These are phyloP conservation scores for Edaphochlamys debaryana DNA, from an alignment of 139 green algal genomes.

Conservation along the genomic window DNA sequence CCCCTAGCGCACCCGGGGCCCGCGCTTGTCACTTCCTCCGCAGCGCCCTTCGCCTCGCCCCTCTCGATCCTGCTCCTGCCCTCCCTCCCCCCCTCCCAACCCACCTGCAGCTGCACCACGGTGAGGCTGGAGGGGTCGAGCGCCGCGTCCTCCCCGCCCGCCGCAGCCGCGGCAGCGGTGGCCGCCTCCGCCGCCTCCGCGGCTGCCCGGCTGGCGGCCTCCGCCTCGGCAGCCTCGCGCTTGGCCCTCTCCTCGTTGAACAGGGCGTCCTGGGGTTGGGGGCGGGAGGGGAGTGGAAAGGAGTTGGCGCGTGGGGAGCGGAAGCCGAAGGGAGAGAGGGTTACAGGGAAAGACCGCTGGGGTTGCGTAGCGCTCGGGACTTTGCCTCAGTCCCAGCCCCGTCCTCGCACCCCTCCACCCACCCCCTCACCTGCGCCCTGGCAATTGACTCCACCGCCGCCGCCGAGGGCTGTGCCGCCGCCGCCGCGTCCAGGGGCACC, in stretches of 20 bases:
- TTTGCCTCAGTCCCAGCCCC: too few species aligned
- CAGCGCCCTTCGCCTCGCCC: too few species aligned
- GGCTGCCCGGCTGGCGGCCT: slow-evolving; percentile 1
- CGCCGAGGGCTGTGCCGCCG: slow-evolving; percentile 39
- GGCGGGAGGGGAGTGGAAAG: background rate
- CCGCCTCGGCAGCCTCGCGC: slow-evolving; percentile 30
- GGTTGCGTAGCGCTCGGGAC: too few species aligned
- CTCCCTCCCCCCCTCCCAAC: background rate
- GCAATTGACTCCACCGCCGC: slow-evolving; percentile 35
- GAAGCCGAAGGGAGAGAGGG: too few species aligned
- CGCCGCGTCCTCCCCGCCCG: slow-evolving; percentile 31
- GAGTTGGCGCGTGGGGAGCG: too few species aligned
- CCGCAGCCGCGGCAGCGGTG: background rate
- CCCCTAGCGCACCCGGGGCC: too few species aligned
- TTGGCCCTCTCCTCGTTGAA: slow-evolving; percentile 36
- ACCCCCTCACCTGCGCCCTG: slow-evolving; percentile 7
- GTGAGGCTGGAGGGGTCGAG: slow-evolving; percentile 55
- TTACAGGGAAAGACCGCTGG: too few species aligned
- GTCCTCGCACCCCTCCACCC: too few species aligned
- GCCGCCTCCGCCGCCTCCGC: slow-evolving; percentile 30
- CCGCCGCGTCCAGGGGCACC: slow-evolving; percentile 46
- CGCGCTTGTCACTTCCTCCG: too few species aligned
- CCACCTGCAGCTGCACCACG: slow-evolving; percentile 65
- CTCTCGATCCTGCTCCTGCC: too few species aligned
- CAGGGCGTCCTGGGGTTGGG: background rate